Evolutionary conservation across 2,329 filamentous ascomycete genomes (phyloP), one percentile per base, ranked within the genome.

Genomic region (Byssochlamys sp.): DNA sequence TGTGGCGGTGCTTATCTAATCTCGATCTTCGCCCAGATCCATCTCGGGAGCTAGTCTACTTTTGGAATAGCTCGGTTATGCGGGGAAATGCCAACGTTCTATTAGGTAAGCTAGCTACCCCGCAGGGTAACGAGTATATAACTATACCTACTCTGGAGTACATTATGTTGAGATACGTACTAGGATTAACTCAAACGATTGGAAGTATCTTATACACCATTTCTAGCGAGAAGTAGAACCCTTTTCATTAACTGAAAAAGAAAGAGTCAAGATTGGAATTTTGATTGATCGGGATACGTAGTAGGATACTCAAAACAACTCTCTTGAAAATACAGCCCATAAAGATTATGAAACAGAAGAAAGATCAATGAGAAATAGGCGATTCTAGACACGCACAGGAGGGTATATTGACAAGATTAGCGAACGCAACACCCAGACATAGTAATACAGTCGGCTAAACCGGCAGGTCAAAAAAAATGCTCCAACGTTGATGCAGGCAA

Each of bases 1-100:
- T 11, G 45, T 52, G 35, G 48, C 26, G 31, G 52, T 29, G 57
- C 57, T 58, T 58, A 58, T 55, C 53, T 56, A 58, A 58, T 55
- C 56, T 45, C n/a, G 39, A 45, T 45, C 39, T 19, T 24, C 3
- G 7, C 9, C 2, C n/a, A 24, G 39, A 45, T 45, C 39, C n/a
- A n/a, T 4, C 1, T 6, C 39, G 39, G 39, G n/a, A 45, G 39
- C 39, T 45, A 45, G 39, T 19, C n/a, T 19, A 4, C 7, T 19
- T 45, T 4, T n/a, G 39, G 5, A n/a, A 19, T 45, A 45, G 39
- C 7, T 2, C n/a, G 2, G 19, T 19, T n/a, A 6, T 45, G 39
- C n/a, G 39, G 39, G 39, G 39, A 45, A 45, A n/a, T 19, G 14
- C n/a, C 6, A 19, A n/a, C 2, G 35, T n/a, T n/a, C 29, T 10